phyloP scores from a whole-genome alignment of 2,329 filamentous ascomycete genomes.

The Trichoderma atroviride region DNA sequence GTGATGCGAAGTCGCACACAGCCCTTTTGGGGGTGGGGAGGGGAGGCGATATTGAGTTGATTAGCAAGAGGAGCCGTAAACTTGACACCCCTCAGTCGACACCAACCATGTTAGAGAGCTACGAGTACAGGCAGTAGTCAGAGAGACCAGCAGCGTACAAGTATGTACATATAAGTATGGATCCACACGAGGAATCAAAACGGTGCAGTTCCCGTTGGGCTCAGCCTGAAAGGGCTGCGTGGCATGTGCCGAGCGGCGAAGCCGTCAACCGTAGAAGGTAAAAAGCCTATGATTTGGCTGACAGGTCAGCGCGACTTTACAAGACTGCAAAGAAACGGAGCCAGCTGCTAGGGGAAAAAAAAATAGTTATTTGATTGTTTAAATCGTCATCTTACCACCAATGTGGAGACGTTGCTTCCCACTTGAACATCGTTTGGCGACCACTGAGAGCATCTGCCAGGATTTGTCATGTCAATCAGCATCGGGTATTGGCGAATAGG shows the following conservation, averaged over 20 bases:
- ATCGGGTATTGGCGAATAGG: not conserved
- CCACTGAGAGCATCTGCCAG: not conserved
- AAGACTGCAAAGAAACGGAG: constrained; percentile 21
- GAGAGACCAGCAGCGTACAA: constrained; percentile 3
- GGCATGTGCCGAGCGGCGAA: constrained; percentile 24
- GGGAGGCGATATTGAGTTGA: constrained; percentile 19
- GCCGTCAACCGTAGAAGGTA: constrained; percentile 11
- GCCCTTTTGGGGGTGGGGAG: constrained; percentile 9
- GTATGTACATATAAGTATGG: constrained; percentile 22
- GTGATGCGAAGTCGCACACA: constrained; percentile 7
- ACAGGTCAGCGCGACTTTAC: constrained; percentile 18
- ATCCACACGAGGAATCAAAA: constrained; percentile 21
- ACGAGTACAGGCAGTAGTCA: not conserved
- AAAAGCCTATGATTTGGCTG: constrained; percentile 21
- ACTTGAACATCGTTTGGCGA: constrained; percentile 1
- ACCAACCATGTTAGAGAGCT: constrained; percentile 1
- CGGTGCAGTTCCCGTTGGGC: constrained; percentile 13
- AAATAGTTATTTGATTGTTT: constrained; percentile 5
- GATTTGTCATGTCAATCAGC: constrained; percentile 13
- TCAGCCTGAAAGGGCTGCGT: constrained; percentile 19
- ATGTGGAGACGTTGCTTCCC: constrained; percentile 11
- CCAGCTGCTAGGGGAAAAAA: not conserved
- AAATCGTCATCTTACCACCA: constrained; percentile 13
- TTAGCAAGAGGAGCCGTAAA: constrained; percentile 21
- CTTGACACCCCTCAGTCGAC: constrained; percentile 12